These are phyloP conservation scores for Akebia trifoliata DNA, from an alignment of 164 flowering plant genomes.

Conservation along the genomic window DNA sequence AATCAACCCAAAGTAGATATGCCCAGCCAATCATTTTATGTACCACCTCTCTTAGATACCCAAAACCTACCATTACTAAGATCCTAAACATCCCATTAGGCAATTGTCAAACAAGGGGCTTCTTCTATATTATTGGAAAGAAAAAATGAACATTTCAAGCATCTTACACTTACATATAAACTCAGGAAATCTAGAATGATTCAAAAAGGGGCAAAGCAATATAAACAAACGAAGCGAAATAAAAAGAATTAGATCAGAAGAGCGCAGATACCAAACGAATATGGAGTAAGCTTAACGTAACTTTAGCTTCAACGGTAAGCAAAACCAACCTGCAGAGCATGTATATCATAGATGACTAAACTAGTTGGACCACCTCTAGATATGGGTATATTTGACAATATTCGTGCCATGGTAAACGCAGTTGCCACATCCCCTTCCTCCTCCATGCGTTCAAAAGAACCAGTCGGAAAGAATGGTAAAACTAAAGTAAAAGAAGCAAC, in stretches of 20 bases:
- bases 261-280: not conserved
- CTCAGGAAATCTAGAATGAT: not conserved
- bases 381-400: conserved; percentile 84
- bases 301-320: not conserved
- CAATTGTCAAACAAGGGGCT: no score
- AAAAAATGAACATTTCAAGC: not conserved
- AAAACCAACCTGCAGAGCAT: conserved; percentile 82
- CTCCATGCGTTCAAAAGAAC: conserved; percentile 96
- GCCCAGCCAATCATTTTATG: no score
- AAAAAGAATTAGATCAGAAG: not conserved
- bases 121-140: no score
- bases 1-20: no score
- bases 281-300: not conserved
- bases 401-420: conserved; percentile 93
- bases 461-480: conserved; percentile 94
- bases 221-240: not conserved
- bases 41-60: no score
- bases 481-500: conserved; percentile 89
- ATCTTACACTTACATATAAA: not conserved
- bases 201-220: not conserved
- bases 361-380: conserved; percentile 97
- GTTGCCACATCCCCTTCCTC: conserved; percentile 99
- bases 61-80: no score
- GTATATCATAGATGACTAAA: conserved; percentile 90
- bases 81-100: no score